These are phyloP conservation scores for Trifolium subterraneum DNA, from an alignment of 306 rosid genomes.

Conservation along the genomic window DNA sequence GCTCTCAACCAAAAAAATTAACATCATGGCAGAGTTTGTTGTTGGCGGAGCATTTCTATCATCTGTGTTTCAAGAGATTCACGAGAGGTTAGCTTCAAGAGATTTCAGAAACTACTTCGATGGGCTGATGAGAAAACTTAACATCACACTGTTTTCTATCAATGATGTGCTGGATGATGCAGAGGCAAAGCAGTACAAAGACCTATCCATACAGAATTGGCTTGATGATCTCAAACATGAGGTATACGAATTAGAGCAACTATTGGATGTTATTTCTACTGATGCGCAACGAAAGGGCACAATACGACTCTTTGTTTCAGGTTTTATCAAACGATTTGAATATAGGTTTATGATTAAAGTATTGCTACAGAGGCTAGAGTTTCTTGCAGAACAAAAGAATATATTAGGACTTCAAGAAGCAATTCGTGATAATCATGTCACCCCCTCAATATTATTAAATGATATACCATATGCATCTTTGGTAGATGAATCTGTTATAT, in stretches of 20 bases:
- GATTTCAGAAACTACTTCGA: slow-evolving; percentile 21
- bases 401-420: neutral
- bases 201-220: slow-evolving; percentile 41
- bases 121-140: slow-evolving; percentile 22
- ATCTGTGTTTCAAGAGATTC: too few relatives aligned
- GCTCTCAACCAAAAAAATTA: too few relatives aligned
- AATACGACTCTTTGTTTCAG: neutral
- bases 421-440: too few relatives aligned
- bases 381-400: neutral
- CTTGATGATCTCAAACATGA: slow-evolving; percentile 41
- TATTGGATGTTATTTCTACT: neutral
- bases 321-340: neutral
- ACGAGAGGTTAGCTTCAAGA: neutral
- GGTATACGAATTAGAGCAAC: neutral
- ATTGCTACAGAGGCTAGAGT: neutral
- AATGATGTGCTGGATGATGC: slow-evolving; percentile 48
- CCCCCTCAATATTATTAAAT: too few relatives aligned
- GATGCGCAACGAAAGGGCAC: neutral
- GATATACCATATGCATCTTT: too few relatives aligned
- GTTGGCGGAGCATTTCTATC: too few relatives aligned
- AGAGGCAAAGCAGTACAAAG: slow-evolving; percentile 41
- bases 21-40: too few relatives aligned
- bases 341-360: neutral
- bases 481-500: slow-evolving; percentile 18
- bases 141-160: neutral